phyloP scores from a whole-genome alignment of 768 basidiomycete genomes.

The Suillus brevipes region DNA sequence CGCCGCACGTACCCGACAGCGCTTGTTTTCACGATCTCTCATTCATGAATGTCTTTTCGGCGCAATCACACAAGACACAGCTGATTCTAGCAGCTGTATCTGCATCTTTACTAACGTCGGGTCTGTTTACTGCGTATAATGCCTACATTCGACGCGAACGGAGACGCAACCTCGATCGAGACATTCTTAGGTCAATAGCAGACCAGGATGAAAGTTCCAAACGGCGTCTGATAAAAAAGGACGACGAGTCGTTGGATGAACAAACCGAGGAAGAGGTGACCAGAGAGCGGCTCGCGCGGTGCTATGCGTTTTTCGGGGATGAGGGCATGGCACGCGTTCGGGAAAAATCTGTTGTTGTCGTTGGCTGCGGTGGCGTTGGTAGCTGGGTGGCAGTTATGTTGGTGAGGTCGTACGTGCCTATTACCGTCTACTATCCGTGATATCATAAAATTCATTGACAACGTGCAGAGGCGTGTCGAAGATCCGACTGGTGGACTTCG shows the following conservation, averaged over 20 bases:
- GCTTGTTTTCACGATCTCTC: not conserved
- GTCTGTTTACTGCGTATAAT: constrained; percentile 59
- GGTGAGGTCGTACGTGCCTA: constrained; percentile 71
- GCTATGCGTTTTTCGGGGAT: constrained; percentile 93
- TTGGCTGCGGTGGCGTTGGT: constrained; percentile 96
- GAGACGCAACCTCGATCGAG: constrained; percentile 56
- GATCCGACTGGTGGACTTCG: constrained; percentile 88
- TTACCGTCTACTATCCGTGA: not conserved
- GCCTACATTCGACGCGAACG: constrained; percentile 46
- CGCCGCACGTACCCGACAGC: no score
- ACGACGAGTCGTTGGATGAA: not conserved
- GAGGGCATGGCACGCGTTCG: constrained; percentile 83
- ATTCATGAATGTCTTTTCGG: constrained; percentile 25
- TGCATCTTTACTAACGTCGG: constrained; percentile 62
- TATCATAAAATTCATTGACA: not conserved
- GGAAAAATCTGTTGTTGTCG: constrained; percentile 73
- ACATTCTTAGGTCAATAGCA: constrained; percentile 54
- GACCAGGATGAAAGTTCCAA: constrained; percentile 14
- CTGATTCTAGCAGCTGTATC: constrained; percentile 64
- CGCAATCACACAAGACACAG: constrained; percentile 60
- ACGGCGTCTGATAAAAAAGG: not conserved
- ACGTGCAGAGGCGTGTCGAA: constrained; percentile 64
- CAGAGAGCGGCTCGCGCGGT: constrained; percentile 87
- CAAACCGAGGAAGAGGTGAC: constrained; percentile 73
- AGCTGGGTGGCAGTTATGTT: constrained; percentile 97